Conservation (phyloP, 805 yeast species). For the Torulaspora gathmanii region DNA sequence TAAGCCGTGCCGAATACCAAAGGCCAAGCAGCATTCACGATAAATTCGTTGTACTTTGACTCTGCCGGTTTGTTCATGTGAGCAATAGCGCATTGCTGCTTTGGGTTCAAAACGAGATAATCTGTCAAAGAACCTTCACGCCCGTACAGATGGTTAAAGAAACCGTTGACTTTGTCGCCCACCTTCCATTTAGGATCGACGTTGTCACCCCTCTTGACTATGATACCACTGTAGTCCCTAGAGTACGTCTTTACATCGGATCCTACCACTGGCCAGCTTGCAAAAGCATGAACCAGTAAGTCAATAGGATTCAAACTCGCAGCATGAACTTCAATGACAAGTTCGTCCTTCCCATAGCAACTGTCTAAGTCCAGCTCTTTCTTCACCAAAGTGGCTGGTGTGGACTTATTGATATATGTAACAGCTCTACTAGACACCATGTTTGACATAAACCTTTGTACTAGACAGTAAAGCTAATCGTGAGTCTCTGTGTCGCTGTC, state of each 20-base stretch:
- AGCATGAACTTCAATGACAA: slow-evolving; percentile 30
- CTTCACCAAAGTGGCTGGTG: slow-evolving; percentile 17
- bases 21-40: slow-evolving; percentile 50
- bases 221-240: slow-evolving; percentile 31
- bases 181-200: slow-evolving; percentile 21
- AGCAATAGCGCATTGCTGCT: slow-evolving; percentile 30
- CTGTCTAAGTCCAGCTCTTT: slow-evolving; percentile 25
- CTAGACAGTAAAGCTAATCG: no score
- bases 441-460: not conserved
- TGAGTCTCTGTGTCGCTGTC: not conserved
- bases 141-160: slow-evolving; percentile 21
- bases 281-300: slow-evolving; percentile 15
- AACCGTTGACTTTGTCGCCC: slow-evolving; percentile 32
- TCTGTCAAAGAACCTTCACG: slow-evolving; percentile 44
- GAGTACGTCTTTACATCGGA: slow-evolving; percentile 21
- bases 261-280: slow-evolving; percentile 10
- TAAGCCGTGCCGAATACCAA: slow-evolving; percentile 62
- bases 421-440: slow-evolving; percentile 25
- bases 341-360: slow-evolving; percentile 24
- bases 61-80: slow-evolving; percentile 26
- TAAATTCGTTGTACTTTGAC: slow-evolving; percentile 36
- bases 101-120: slow-evolving; percentile 42
- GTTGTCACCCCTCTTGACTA: slow-evolving; percentile 26
- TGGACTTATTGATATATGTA: slow-evolving; percentile 20
- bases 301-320: slow-evolving; percentile 35